These are phyloP conservation scores for Argentina anserina DNA, from an alignment of 306 rosid species.

Conservation along the genomic window DNA sequence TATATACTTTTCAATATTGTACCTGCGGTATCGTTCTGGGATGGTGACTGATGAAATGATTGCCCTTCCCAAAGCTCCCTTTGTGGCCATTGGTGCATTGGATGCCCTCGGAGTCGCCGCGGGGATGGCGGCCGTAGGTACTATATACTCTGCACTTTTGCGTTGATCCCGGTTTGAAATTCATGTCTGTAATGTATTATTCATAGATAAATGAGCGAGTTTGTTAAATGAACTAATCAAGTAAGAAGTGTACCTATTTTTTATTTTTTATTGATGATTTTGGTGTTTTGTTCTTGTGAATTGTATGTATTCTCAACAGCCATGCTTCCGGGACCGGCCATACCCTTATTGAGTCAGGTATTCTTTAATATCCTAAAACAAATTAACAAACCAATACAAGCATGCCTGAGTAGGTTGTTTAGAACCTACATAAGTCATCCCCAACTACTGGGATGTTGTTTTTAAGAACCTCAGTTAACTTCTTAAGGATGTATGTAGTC, in stretches of 20 bases:
- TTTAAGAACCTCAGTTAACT: neutral
- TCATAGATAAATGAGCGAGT: neutral
- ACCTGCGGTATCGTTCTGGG: slow-evolving; percentile 54
- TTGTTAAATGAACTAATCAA: neutral
- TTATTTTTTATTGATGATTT: neutral
- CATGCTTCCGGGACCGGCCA: slow-evolving; percentile 92
- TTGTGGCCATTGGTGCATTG: slow-evolving; percentile 59
- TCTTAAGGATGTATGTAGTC: neutral
- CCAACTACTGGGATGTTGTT: neutral
- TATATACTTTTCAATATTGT: slow-evolving; percentile 59
- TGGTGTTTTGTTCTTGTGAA: slow-evolving; percentile 36
- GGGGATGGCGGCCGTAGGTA: slow-evolving; percentile 91
- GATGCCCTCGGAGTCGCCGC: slow-evolving; percentile 83
- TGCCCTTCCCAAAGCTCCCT: slow-evolving; percentile 60
- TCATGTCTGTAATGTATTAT: neutral
- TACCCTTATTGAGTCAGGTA: slow-evolving; percentile 95
- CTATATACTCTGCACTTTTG: neutral
- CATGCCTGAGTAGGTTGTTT: neutral
- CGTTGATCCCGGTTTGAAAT: neutral
- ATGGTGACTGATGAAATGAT: slow-evolving; percentile 76
- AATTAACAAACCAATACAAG: neutral
- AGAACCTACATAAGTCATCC: neutral
- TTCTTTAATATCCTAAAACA: neutral
- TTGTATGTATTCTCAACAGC: slow-evolving; percentile 66
- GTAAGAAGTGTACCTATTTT: neutral